Percentiles rank a stretch among this genome's conserved stretches.
These are phyloP conservation scores for Ulmus americana DNA, from an alignment of 331 rosid species.

Conservation along the genomic window DNA sequence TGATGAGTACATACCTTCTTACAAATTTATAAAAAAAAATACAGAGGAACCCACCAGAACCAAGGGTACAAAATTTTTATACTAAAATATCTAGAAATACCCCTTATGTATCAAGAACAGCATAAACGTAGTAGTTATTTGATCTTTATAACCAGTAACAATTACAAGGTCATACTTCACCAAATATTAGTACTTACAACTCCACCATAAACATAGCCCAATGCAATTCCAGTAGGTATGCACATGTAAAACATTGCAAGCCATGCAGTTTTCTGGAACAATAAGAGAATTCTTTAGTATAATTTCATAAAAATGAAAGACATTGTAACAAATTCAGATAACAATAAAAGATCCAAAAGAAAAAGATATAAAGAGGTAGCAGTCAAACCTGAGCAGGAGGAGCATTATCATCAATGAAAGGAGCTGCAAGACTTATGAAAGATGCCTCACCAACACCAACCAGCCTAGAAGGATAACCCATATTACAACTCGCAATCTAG, in stretches of 20 bases:
- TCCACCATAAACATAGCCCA: constrained; percentile 96
- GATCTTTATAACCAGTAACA: background rate
- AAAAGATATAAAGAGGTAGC: background rate
- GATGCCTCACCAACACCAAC: constrained; percentile 99
- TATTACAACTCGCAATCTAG: constrained; percentile 18
- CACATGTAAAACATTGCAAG: constrained; percentile 94
- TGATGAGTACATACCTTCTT: background rate
- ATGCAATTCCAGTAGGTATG: constrained; percentile 85
- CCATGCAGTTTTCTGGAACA: constrained; percentile 86
- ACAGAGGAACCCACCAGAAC: background rate
- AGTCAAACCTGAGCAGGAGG: constrained; percentile 65
- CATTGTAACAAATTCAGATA: constrained; percentile 15
- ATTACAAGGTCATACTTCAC: constrained; percentile 2
- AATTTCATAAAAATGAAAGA: constrained; percentile 17
- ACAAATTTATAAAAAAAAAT: too few species aligned
- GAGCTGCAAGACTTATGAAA: constrained; percentile 95
- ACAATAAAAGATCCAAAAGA: background rate
- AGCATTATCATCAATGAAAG: constrained; percentile 94
- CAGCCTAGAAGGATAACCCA: constrained; percentile 48
- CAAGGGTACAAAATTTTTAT: constrained; percentile 9
- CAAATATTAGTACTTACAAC: constrained; percentile 45
- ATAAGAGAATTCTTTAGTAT: constrained; percentile 10
- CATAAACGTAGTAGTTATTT: background rate
- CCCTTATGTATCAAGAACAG: background rate
- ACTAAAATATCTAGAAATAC: background rate